Conservation (phyloP, 768 basidiomycete genomes). For the Omphalotus guepiniiformis region DNA sequence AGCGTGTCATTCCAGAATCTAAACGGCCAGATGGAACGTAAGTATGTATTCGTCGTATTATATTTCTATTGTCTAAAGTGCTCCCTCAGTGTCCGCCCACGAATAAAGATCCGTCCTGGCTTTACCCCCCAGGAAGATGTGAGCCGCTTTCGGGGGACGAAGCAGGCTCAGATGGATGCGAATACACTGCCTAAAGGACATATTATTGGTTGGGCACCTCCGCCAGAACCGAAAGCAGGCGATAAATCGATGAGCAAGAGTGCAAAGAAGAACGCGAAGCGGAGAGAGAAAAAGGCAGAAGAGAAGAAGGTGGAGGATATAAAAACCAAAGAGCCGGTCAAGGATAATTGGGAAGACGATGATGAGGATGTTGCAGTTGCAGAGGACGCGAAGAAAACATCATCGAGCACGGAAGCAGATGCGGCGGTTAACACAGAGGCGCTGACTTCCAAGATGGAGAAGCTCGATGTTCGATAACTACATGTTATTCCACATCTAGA, state of each 20-base stretch:
- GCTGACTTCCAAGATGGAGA: slow-evolving; percentile 49
- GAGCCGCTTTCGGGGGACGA: slow-evolving; percentile 75
- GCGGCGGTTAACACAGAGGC: slow-evolving; percentile 13
- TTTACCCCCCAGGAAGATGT: slow-evolving; percentile 96
- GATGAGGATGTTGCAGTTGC: slow-evolving; percentile 16
- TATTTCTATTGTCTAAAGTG: slow-evolving; percentile 10
- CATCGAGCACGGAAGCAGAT: background rate
- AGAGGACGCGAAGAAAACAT: background rate
- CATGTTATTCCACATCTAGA: slow-evolving; percentile 3
- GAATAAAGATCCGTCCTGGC: slow-evolving; percentile 86
- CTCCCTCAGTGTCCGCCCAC: slow-evolving; percentile 69
- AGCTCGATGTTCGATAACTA: slow-evolving; percentile 50
- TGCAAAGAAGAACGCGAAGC: slow-evolving; percentile 78
- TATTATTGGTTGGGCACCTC: slow-evolving; percentile 76
- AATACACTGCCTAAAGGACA: slow-evolving; percentile 69
- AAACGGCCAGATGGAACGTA: slow-evolving; percentile 81
- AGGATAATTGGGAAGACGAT: slow-evolving; percentile 23
- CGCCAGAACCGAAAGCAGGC: slow-evolving; percentile 26
- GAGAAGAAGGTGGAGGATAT: slow-evolving; percentile 52
- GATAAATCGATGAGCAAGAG: slow-evolving; percentile 65
- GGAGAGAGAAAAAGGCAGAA: slow-evolving; percentile 59
- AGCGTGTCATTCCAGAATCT: slow-evolving; percentile 86
- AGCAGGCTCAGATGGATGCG: slow-evolving; percentile 69
- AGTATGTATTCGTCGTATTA: slow-evolving; percentile 26
- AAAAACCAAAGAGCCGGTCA: slow-evolving; percentile 29